A percentile compares a stretch with the other conserved stretches of the same genome.
Conservation (phyloP, 495 filamentous ascomycete genomes). For the Penicillium angulare region DNA sequence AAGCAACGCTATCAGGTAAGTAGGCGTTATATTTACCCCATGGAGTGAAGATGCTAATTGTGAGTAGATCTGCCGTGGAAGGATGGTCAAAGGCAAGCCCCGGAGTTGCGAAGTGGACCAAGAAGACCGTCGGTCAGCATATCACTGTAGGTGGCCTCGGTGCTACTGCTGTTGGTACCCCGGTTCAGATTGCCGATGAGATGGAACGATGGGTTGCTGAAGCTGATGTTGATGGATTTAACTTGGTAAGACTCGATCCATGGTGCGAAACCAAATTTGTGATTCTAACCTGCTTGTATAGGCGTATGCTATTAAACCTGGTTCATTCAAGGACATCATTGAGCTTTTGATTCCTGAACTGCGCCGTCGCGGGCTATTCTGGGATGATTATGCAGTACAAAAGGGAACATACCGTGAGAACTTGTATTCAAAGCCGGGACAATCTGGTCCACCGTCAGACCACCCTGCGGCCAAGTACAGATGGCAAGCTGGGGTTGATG, state of each 20-base stretch:
- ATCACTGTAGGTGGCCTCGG: slow-evolving; percentile 61
- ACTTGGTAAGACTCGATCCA: slow-evolving; percentile 38
- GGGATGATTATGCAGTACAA: slow-evolving; percentile 44
- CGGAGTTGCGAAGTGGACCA: slow-evolving; percentile 59
- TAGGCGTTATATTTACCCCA: not conserved
- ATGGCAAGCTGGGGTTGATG: slow-evolving; percentile 47
- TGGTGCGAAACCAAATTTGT: not conserved
- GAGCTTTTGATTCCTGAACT: slow-evolving; percentile 49
- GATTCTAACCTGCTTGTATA: slow-evolving; percentile 11
- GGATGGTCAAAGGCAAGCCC: slow-evolving; percentile 47
- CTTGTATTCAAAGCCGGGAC: slow-evolving; percentile 36
- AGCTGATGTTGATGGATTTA: slow-evolving; percentile 65
- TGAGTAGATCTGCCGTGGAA: slow-evolving; percentile 41
- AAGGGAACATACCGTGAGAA: slow-evolving; percentile 52
- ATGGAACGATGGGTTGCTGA: slow-evolving; percentile 61
- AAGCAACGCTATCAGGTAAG: slow-evolving; percentile 60
- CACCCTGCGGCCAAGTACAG: slow-evolving; percentile 51
- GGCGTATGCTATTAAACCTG: slow-evolving; percentile 61
- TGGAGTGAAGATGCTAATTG: not conserved
- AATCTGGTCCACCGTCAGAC: slow-evolving; percentile 42
- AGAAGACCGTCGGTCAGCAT: slow-evolving; percentile 59
- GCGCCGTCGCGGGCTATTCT: slow-evolving; percentile 47
- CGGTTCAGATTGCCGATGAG: slow-evolving; percentile 56
- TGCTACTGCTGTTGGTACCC: slow-evolving; percentile 53
- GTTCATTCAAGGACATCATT: slow-evolving; percentile 62